Base-by-base conservation (phyloP, 2,329 filamentous ascomycete species). In the Hymenoscyphus scutula region DNA sequence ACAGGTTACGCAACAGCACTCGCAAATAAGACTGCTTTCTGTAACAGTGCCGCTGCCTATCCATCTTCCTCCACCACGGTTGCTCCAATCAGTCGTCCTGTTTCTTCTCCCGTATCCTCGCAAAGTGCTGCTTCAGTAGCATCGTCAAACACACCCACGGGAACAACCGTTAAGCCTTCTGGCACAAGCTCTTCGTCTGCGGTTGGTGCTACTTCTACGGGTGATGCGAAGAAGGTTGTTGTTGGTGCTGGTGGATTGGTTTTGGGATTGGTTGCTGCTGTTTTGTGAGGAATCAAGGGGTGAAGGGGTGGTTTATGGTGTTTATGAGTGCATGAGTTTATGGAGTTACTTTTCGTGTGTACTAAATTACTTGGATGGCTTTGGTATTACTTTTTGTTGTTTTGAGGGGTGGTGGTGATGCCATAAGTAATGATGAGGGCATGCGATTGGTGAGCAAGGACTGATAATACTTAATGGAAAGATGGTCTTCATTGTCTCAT, bases 11-110 rank as follows among this genome's bases (percentile, higher is more conserved):
- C 61, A 8, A 54, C 57, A 3, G 61, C 63, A 37, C 62, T 64
- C 1, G 66, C 65, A 19, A 62, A 51, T 11, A 63, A 70, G 32
- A 57, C 59, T 17, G 67, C 69, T 7, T 72, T 71, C 64, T 74
- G 72, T 53, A 64, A 64, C 10, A 56, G 72, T 29, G 68, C 68
- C 1, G 62, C 62, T 1, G 37, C 66, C 30, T 72, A 72, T 61
- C 19, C 48, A 45, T 58, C 65, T 0, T 61, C 65, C 3, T 56
- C 67, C 3, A 67, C 68, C 10, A 34, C 64, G 8, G 58, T 23
- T 7, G 38, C 15, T 17, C 56, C 68, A 13, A 64, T 70, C 58
- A 70, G 70, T 8, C 37, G 56, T 13, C 51, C 63, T 10, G 59
- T 64, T 15, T 57, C 71, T 10, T 56, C 69, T 0, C 30, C 65